Evolutionary conservation across 2,329 filamentous ascomycete genomes (phyloP), one percentile per base, ranked within the genome.

Genomic region (Diaporthe citrichinensis): DNA sequence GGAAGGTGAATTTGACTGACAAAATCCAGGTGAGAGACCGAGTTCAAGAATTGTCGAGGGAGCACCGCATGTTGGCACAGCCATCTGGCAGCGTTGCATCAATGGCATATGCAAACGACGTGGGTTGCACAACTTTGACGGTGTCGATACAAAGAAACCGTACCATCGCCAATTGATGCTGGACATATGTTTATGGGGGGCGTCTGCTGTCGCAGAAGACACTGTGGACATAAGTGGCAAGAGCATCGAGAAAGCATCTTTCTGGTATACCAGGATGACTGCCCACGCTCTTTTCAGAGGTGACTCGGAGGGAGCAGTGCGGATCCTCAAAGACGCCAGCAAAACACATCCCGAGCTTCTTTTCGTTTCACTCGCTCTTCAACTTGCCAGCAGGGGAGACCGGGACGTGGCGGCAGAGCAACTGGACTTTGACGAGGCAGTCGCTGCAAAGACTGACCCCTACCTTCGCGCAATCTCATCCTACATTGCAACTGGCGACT

Each of bases 391-490:
- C 34, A 86, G 88, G 76, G 88, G 87, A 17, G 86, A 86, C 74
- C 84, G 84, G 61, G 82, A 84, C 55, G 78, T 86, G 5, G 83
- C 83, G 57, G 87, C 87, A 76, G 86, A 88, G 77, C 85, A 89
- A 76, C 85, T 92, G 34, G 90, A 91, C 78, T 90, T 91, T 79
- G 90, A 92, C 80, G 89, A 90, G 74, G 85, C 86, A 2, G 86
- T 90, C 20, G 90, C 91, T 36, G 91, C 89, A 75, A 90, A 93
- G 76, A 92, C 92, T 0, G 94, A 97, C 79, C 93, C 94, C 0
- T 96, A 96, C 81, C 89, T 97, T 34, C 92, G 94, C 73, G 94
- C 94, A 8, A 93, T 97, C 65, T 94, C 95, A 34, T 92, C 92
- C 4, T 92, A 94, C 78, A 94, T 97, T 76, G 92, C 93, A 14